phyloP scores from a whole-genome alignment of 441 rosid genomes.

The Flueggea neowawraea region DNA sequence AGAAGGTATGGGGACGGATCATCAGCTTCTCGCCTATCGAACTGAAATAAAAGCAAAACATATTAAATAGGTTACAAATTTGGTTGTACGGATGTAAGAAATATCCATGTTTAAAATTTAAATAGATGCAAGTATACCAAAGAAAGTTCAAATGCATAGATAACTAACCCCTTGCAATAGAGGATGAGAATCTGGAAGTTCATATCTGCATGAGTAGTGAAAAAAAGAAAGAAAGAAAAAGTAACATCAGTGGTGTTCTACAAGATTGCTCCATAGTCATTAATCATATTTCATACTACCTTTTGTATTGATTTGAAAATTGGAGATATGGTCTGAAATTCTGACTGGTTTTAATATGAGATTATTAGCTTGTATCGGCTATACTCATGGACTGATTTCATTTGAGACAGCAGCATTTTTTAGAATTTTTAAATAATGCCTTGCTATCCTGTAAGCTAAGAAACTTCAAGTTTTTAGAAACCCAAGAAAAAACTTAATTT shows the following conservation, averaged over 20 bases:
- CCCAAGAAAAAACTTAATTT: background rate
- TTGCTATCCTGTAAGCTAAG: background rate
- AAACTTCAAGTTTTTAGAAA: background rate
- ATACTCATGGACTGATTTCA: background rate
- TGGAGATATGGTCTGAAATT: background rate
- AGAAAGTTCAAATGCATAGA: constrained; percentile 15
- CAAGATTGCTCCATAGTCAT: background rate
- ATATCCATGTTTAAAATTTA: background rate
- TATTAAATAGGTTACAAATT: constrained; percentile 6
- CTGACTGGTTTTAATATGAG: background rate
- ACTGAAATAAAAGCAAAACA: constrained; percentile 35
- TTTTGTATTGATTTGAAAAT: too few species aligned
- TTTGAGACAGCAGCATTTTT: background rate
- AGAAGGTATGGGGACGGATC: constrained; percentile 96
- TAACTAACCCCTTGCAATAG: constrained; percentile 77
- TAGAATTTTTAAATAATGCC: background rate
- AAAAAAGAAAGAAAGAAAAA: constrained; percentile 11
- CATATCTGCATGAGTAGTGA: constrained; percentile 57
- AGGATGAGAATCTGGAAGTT: constrained; percentile 89
- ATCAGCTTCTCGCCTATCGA: constrained; percentile 84
- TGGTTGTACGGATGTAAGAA: constrained; percentile 1
- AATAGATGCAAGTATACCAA: background rate
- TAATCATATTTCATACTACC: too few species aligned
- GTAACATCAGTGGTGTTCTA: constrained; percentile 7
- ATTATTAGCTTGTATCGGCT: background rate